Conservation (phyloP, 2,329 filamentous ascomycete genomes). For the Penicillium vulpinum region DNA sequence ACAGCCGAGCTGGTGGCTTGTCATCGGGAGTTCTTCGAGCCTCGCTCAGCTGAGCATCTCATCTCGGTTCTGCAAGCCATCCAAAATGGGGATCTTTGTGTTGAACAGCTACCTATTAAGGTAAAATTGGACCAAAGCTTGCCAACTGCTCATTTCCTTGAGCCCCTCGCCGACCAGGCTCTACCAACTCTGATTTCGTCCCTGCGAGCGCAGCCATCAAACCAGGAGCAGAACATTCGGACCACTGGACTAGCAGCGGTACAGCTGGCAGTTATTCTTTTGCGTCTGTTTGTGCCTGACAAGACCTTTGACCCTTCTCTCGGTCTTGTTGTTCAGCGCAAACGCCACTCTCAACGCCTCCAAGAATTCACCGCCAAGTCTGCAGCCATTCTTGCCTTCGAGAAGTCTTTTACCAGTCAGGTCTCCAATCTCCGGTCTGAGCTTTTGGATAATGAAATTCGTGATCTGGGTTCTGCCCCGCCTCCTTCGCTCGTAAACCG, state of each 20-base stretch:
- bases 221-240: constrained; percentile 25
- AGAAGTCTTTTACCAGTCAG: constrained; percentile 67
- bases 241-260: constrained; percentile 67
- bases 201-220: constrained; percentile 18
- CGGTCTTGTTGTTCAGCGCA: constrained; percentile 62
- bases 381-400: constrained; percentile 63
- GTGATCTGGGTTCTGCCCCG: constrained; percentile 65
- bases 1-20: constrained; percentile 35
- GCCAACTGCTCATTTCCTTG: constrained; percentile 39
- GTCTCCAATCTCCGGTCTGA: constrained; percentile 65
- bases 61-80: constrained; percentile 26
- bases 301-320: constrained; percentile 78
- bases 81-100: constrained; percentile 22
- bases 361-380: constrained; percentile 58
- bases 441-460: constrained; percentile 62
- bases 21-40: constrained; percentile 38
- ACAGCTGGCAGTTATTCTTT: constrained; percentile 69
- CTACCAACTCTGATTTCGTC: constrained; percentile 31
- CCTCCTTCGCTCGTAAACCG: constrained; percentile 68
- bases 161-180: constrained; percentile 29
- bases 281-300: constrained; percentile 83
- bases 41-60: constrained; percentile 27
- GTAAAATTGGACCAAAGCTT: constrained; percentile 24
- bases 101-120: constrained; percentile 12
- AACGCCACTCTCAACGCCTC: constrained; percentile 59